Base-by-base conservation (phyloP, 2,329 filamentous ascomycete genomes). In the Exophiala sideris region DNA sequence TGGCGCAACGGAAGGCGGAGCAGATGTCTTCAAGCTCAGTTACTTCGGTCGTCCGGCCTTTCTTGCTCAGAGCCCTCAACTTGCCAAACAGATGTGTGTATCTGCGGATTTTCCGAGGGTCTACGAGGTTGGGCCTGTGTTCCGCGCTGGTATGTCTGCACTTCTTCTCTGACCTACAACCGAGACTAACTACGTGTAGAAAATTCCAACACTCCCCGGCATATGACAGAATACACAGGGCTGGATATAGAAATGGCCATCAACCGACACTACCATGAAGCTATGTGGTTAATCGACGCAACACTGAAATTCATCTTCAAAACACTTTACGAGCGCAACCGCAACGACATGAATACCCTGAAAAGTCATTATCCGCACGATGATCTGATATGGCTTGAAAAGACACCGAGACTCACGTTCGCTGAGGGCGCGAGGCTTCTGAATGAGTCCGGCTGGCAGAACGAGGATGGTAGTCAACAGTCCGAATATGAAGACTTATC, bases 191-290 rank as follows among this genome's bases (percentile, higher is more conserved):
- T 29, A 5, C 5, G 7, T 29, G 2, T 8, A 56, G 89, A 92
- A 68, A 90, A 94, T 74, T 90, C 86, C 66, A 94, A 94, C 71
- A 92, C 89, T 0, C 88, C 91, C 63, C 82, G 89, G 29, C 89
- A 92, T 68, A 76, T 94, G 76, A 91, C 89, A 0, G 89, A 94
- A 68, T 94, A 90, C 68, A 92, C 88, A 10, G 89, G 89, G 50
- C 76, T 94, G 14, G 89, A 94, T 76, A 68, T 92, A 16, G 89
- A 94, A 66, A 92, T 94, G 89, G 79, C 82, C 12, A 86, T 94
- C 57, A 82, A 87, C 47, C 80, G 84, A 60, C 83, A 90, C 68
- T 92, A 92, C 67, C 84, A 91, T 65, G 88, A 92, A 70, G 85
- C 89, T 5, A 79, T 92, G 38, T 73, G 79, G 38, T 75, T 86